These are phyloP conservation scores for Dendrothele bispora DNA, from an alignment of 768 basidiomycete species.

Conservation along the genomic window DNA sequence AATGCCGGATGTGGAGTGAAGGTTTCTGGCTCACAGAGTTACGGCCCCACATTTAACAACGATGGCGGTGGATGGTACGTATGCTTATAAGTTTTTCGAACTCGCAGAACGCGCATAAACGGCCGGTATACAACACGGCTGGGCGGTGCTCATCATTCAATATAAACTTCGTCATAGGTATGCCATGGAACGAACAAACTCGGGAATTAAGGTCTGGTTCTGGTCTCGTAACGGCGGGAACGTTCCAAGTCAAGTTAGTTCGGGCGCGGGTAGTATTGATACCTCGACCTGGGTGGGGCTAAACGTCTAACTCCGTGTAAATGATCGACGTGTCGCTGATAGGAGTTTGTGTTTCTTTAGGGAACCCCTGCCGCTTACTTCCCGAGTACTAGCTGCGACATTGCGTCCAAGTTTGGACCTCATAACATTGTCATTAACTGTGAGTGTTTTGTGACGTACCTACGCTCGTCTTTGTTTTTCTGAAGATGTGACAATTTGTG, in stretches of 20 bases:
- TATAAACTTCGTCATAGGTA: slow-evolving; percentile 38
- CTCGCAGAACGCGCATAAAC: not conserved
- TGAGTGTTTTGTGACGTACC: slow-evolving; percentile 1
- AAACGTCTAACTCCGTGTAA: slow-evolving; percentile 4
- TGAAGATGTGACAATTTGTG: not conserved
- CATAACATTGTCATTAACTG: slow-evolving; percentile 68
- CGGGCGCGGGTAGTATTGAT: slow-evolving; percentile 41
- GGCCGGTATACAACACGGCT: not conserved
- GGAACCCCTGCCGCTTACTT: slow-evolving; percentile 63
- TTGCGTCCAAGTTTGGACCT: slow-evolving; percentile 49
- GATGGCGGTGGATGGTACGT: slow-evolving; percentile 63
- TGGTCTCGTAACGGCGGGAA: slow-evolving; percentile 51
- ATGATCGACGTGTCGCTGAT: not conserved
- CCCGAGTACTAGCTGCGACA: slow-evolving; percentile 57
- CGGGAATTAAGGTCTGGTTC: slow-evolving; percentile 70
- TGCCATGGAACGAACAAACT: slow-evolving; percentile 59
- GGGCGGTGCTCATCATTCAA: not conserved
- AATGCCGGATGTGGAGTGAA: slow-evolving; percentile 62
- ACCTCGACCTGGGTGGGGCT: slow-evolving; percentile 59
- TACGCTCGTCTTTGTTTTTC: not conserved
- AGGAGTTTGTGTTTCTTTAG: slow-evolving; percentile 25
- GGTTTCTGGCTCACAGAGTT: slow-evolving; percentile 41
- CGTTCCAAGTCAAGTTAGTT: slow-evolving; percentile 47
- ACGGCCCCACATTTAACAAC: slow-evolving; percentile 57
- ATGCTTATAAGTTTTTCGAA: not conserved